Conservation (phyloP, 495 filamentous ascomycete species). For the Aspergillus bridgeri region DNA sequence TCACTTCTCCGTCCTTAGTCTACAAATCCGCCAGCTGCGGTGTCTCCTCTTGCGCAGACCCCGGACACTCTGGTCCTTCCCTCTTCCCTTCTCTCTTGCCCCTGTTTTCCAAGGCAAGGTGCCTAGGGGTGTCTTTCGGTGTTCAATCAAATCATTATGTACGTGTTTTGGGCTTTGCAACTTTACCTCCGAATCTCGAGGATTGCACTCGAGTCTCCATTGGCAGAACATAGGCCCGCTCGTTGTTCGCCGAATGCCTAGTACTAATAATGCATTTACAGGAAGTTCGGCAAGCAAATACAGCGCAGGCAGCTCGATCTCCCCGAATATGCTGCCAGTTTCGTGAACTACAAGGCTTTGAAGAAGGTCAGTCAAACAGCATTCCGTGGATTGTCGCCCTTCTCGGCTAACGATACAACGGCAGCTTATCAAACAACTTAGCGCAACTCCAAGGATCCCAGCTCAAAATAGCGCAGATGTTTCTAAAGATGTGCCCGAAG, state of each 20-base stretch:
- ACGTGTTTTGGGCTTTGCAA: not conserved
- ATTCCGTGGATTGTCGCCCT: not conserved
- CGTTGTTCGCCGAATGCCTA: not conserved
- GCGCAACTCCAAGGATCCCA: conserved; percentile 78
- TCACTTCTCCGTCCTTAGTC: not conserved
- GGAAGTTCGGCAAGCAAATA: conserved; percentile 99
- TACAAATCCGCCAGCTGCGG: conserved; percentile 5
- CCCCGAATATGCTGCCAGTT: conserved; percentile 97
- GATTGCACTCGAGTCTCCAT: not conserved
- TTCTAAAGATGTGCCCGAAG: conserved; percentile 53
- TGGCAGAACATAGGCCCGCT: not conserved
- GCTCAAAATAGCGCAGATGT: conserved; percentile 63
- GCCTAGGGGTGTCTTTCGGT: not conserved
- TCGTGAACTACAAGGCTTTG: conserved; percentile 98
- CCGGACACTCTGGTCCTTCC: not conserved
- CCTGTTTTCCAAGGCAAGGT: not conserved
- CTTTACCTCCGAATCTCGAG: not conserved
- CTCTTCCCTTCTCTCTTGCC: not conserved
- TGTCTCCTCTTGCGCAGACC: not conserved
- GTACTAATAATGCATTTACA: conserved; percentile 32
- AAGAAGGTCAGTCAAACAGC: conserved; percentile 69
- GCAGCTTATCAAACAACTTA: conserved; percentile 97
- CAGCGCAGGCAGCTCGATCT: conserved; percentile 98
- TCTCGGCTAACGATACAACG: conserved; percentile 15
- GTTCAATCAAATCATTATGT: not conserved